Conservation (phyloP, 371 early-diverging fungal genomes). For the Mortierella sp. region DNA sequence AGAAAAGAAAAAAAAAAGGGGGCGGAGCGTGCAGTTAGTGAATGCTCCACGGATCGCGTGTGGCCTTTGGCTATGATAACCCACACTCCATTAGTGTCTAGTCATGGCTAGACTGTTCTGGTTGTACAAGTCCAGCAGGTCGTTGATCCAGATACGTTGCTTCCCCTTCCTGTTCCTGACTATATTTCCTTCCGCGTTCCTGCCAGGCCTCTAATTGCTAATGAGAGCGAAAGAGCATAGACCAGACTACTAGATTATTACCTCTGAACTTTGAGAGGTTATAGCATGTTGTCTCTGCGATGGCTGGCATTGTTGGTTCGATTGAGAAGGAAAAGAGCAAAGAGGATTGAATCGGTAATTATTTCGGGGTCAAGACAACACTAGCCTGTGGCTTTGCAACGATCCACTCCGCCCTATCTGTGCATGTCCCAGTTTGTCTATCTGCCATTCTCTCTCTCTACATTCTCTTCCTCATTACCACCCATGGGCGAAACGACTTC, state of each 20-base stretch:
- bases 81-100: too few relatives aligned
- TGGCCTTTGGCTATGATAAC: too few relatives aligned
- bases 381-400: conserved; percentile 29
- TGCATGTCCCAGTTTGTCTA: too few relatives aligned
- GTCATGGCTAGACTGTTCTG: not conserved
- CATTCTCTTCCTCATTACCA: not conserved
- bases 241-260: conserved; percentile 19
- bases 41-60: too few relatives aligned
- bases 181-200: too few relatives aligned
- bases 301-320: conserved; percentile 42
- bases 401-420: not conserved
- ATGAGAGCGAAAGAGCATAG: too few relatives aligned
- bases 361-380: not conserved
- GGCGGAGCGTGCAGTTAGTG: too few relatives aligned
- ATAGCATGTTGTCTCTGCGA: conserved; percentile 64
- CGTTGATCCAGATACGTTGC: not conserved
- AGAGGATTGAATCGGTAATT: conserved; percentile 3
- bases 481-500: conserved; percentile 29
- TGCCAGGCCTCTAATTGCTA: too few relatives aligned
- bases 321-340: not conserved
- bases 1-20: too few relatives aligned
- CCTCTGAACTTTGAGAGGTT: conserved; percentile 82
- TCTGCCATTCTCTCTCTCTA: not conserved
- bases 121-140: not conserved
- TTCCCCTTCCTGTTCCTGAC: too few relatives aligned